Percentiles rank a stretch among this genome's conserved stretches.
These are phyloP conservation scores for Calycina marina DNA, from an alignment of 2,329 filamentous ascomycete species.

Conservation along the genomic window DNA sequence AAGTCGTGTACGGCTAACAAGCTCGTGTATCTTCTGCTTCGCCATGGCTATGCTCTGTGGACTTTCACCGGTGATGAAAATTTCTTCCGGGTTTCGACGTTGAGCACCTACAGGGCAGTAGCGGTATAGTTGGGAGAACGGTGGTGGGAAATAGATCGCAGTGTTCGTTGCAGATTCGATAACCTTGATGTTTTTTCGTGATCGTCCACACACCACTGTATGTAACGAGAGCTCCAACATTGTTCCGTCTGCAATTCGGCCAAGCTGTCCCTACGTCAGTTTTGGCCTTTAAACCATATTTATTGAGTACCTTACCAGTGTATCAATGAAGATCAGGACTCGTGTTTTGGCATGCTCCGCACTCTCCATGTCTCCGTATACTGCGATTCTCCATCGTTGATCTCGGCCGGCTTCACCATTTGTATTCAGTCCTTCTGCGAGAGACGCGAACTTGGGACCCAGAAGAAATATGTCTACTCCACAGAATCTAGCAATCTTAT, in stretches of 20 bases:
- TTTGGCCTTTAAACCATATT: conserved; percentile 5
- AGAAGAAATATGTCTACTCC: conserved; percentile 95
- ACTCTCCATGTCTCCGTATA: conserved; percentile 90
- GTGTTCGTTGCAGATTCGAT: conserved; percentile 94
- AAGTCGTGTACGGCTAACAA: conserved; percentile 66
- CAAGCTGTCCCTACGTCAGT: conserved; percentile 39
- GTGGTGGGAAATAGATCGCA: conserved; percentile 93
- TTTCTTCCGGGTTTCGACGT: conserved; percentile 71
- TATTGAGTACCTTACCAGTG: conserved; percentile 11
- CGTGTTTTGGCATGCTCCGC: conserved; percentile 95
- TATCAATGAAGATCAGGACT: conserved; percentile 88
- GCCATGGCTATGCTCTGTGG: conserved; percentile 73
- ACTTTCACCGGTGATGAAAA: conserved; percentile 88
- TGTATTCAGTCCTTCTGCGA: conserved; percentile 60
- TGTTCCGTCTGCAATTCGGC: conserved; percentile 61
- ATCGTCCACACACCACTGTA: conserved; percentile 81
- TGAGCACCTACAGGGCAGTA: conserved; percentile 75
- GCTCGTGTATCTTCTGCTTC: conserved; percentile 80
- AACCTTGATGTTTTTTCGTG: conserved; percentile 92
- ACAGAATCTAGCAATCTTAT: conserved; percentile 74
- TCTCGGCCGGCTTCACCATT: conserved; percentile 66
- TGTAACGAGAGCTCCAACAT: conserved; percentile 79
- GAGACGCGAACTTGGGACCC: conserved; percentile 72
- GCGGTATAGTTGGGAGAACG: conserved; percentile 81
- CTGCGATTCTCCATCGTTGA: conserved; percentile 79